Percentiles rank a stretch among this genome's conserved stretches.
These are phyloP conservation scores for Hansenula sp. DNA, from an alignment of 1,139 yeast species.

Conservation along the genomic window DNA sequence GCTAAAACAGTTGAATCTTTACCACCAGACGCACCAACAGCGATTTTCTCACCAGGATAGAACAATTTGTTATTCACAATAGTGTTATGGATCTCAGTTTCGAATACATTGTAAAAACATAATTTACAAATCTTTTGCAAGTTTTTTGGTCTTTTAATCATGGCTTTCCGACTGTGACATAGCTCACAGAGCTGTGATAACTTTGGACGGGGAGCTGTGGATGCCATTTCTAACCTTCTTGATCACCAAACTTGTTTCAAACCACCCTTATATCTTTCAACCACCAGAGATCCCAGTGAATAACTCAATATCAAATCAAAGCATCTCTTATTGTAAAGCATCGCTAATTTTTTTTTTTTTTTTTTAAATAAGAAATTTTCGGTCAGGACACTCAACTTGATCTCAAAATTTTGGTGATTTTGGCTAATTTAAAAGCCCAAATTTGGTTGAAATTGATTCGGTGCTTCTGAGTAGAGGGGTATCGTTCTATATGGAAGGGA, in stretches of 20 bases:
- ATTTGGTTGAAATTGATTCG: too few species aligned
- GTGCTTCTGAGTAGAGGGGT: too few species aligned
- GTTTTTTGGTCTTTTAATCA: slow-evolving; percentile 88
- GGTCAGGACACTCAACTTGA: background rate
- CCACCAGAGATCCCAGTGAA: too few species aligned
- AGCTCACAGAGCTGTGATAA: slow-evolving; percentile 64
- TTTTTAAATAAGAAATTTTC: background rate
- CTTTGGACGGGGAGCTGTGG: slow-evolving; percentile 25
- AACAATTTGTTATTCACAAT: slow-evolving; percentile 69
- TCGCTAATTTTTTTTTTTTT: background rate
- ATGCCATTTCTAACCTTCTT: too few species aligned
- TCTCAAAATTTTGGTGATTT: too few species aligned
- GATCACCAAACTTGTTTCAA: too few species aligned
- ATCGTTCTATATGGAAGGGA: too few species aligned
- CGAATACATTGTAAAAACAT: slow-evolving; percentile 88
- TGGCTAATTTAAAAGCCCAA: background rate
- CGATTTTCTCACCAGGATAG: slow-evolving; percentile 77
- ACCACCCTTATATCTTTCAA: too few species aligned
- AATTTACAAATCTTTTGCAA: slow-evolving; percentile 86
- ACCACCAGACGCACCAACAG: slow-evolving; percentile 98
- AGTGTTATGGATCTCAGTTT: slow-evolving; percentile 92
- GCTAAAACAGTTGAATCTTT: slow-evolving; percentile 97
- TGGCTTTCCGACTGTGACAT: slow-evolving; percentile 83
- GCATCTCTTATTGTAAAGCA: background rate
- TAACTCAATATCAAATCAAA: background rate